phyloP scores from a whole-genome alignment of 2,329 filamentous ascomycete genomes.

The Exophiala phaeomuriformis region DNA sequence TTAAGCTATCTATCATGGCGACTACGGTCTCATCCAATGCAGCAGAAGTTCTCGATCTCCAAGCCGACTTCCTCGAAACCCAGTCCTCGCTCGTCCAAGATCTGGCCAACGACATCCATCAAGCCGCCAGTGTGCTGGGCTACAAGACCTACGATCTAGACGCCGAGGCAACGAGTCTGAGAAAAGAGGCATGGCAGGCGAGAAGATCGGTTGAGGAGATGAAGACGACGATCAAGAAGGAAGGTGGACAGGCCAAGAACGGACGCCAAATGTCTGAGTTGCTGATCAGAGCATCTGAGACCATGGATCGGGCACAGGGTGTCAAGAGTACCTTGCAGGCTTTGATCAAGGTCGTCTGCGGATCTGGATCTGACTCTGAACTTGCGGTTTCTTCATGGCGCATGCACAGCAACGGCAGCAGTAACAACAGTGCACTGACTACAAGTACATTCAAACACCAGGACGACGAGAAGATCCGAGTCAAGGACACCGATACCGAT shows the following conservation, averaged over 20 bases:
- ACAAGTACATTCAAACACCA: too few species aligned
- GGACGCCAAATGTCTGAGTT: neutral
- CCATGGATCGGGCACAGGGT: constrained; percentile 1
- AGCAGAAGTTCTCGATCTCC: neutral
- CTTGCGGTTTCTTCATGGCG: neutral
- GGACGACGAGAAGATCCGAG: too few species aligned
- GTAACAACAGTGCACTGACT: too few species aligned
- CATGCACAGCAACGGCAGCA: too few species aligned
- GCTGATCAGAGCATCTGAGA: neutral
- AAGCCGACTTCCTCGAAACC: constrained; percentile 7
- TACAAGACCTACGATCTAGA: constrained; percentile 10
- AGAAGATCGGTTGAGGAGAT: neutral
- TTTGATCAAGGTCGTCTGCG: constrained; percentile 2
- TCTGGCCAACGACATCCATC: constrained; percentile 3
- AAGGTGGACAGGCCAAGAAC: neutral
- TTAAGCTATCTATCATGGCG: too few species aligned
- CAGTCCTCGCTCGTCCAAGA: constrained; percentile 5
- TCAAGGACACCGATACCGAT: too few species aligned
- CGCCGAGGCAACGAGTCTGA: neutral
- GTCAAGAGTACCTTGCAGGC: constrained; percentile 7
- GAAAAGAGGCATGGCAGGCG: constrained; percentile 5
- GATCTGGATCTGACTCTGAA: neutral
- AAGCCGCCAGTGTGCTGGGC: constrained; percentile 1
- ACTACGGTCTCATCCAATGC: too few species aligned
- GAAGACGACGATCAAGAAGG: neutral